Evolutionary conservation across 2,329 filamentous ascomycete genomes (phyloP).

Genomic region (Paecilomyces formosus): DNA sequence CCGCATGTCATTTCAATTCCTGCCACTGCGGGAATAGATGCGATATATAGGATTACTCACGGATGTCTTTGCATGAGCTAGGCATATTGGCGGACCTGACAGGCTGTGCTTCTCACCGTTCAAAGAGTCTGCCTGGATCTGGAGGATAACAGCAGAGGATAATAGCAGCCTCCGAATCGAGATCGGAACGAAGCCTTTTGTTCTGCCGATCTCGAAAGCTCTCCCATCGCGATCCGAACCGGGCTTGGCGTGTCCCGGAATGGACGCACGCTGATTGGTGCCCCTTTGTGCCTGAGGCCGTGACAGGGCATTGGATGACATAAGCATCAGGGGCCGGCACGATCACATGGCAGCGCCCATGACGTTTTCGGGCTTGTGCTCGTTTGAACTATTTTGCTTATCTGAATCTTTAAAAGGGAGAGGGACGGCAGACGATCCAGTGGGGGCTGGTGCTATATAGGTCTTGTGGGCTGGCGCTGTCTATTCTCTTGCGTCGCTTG

Average conservation of each 20-base stretch:
- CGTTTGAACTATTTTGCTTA: not conserved
- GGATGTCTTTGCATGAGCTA: slow-evolving; percentile 92
- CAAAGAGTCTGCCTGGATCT: not conserved
- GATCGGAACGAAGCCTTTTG: not conserved
- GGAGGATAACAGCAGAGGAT: not conserved
- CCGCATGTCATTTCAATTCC: not conserved
- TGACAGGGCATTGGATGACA: not conserved
- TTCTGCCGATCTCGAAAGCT: not conserved
- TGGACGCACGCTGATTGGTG: not conserved
- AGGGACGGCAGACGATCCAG: not conserved
- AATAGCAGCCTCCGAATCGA: not conserved
- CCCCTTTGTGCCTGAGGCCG: not conserved
- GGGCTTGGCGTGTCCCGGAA: not conserved
- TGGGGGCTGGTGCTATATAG: not conserved
- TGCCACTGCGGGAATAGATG: not conserved
- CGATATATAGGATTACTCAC: slow-evolving; percentile 47
- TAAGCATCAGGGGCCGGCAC: not conserved
- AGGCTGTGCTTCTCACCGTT: not conserved
- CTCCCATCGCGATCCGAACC: not conserved
- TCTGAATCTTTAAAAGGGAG: not conserved
- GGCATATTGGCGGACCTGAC: slow-evolving; percentile 62
- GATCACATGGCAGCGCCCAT: not conserved
- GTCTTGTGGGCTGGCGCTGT: not conserved
- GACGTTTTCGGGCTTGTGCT: not conserved
- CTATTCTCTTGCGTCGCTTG: not conserved